Conservation (phyloP, 257 asterid genomes). For the Rauvolfia tetraphylla region DNA sequence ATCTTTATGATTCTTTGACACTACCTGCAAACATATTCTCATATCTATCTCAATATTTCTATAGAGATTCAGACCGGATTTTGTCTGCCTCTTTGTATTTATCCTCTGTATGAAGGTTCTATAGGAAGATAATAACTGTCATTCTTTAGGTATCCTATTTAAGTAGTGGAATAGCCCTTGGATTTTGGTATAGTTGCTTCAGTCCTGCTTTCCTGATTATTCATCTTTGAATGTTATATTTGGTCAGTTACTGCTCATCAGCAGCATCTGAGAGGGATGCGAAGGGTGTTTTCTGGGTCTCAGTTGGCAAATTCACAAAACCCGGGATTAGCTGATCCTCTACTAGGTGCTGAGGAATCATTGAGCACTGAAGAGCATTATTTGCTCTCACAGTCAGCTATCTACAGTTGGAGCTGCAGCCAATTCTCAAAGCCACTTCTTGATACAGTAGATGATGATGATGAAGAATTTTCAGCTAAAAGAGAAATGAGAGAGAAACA, state of each 20-base stretch:
- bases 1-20: background rate
- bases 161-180: background rate
- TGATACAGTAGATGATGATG: conserved; percentile 66
- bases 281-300: conserved; percentile 90
- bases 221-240: background rate
- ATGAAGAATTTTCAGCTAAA: conserved; percentile 59
- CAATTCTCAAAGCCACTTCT: conserved; percentile 91
- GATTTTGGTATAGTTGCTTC: background rate
- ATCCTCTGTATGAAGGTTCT: background rate
- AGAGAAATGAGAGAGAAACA: conserved; percentile 69
- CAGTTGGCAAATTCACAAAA: conserved; percentile 67
- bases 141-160: background rate
- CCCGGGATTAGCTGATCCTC: conserved; percentile 82
- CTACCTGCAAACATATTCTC: background rate
- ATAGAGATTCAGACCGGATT: too few relatives aligned
- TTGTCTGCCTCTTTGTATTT: background rate
- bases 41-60: too few relatives aligned
- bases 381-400: conserved; percentile 75
- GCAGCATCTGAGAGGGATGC: conserved; percentile 50
- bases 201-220: background rate
- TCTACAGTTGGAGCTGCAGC: conserved; percentile 82
- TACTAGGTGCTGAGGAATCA: conserved; percentile 63
- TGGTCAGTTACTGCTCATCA: conserved; percentile 32
- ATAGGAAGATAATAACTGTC: background rate
- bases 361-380: conserved; percentile 61